Base-by-base conservation (phyloP, 2,329 filamentous ascomycete species). In the Xylariaceae sp. region DNA sequence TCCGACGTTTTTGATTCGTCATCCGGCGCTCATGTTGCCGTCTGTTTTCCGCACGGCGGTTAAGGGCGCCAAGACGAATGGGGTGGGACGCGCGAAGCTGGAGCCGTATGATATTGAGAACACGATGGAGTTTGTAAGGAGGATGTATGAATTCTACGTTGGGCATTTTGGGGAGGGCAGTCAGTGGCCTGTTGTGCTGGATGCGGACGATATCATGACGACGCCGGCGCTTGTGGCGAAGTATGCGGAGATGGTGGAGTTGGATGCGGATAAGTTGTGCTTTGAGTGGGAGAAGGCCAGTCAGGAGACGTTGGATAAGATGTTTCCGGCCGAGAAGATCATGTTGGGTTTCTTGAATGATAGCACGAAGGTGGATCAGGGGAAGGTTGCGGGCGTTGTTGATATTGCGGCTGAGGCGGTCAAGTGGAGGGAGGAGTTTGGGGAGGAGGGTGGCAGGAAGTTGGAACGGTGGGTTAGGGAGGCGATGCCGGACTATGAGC, bases 1-100 rank as follows among this genome's bases (percentile, higher is more conserved):
- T 11, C 64, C 64, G 7, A 64, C 64, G 1, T 57, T 65, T 18
- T 60, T 65, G n/a, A 64, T 65, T 47, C 64, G 64, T 8, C 64
- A 65, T 44, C 64, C 64, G 2, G 64, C 62, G n/a, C 44, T 63
- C 51, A 55, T 59, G 61, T 15, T 65, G 11, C 56, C 64, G 3
- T 65, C 64, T 8, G 54, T 64, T 2, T 64, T 57, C 49, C 64
- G 64, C 45, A 65, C 62, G 13, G 55, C 57, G 1, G 53, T 9
- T 9, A 23, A 15, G 8, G 59, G 44, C 42, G 11, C 57, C n/a
- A 30, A 60, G 30, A 3, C 59, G 9, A 34, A 64, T 44, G 60
- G 64, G 34, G 47, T 11, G 3, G 49, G 52, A 8, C 62, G 62
- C 8, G 4, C 42, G 5, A 34, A 15, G 7, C 30, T 50, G 8